Evolutionary conservation across 306 rosid species (phyloP).

Genomic region (Luffa acutangula): DNA sequence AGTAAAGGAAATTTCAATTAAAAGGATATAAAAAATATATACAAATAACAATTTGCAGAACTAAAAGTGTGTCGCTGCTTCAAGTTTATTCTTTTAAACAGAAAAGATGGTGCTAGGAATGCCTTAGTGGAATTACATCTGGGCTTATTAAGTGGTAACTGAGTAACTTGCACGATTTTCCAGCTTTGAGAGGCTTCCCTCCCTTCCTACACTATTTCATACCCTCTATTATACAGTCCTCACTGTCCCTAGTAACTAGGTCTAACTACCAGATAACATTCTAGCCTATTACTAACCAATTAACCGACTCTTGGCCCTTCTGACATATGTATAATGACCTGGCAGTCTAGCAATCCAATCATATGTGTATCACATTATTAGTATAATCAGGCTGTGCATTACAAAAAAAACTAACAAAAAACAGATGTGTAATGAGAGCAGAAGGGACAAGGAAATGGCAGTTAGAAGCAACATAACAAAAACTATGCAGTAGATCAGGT

Average conservation of each 20-base stretch:
- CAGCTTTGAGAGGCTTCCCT: background rate
- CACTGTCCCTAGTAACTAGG: background rate
- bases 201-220: background rate
- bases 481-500: background rate
- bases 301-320: background rate
- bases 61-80: background rate
- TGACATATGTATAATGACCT: background rate
- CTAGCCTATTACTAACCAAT: background rate
- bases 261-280: background rate
- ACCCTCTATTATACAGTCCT: background rate
- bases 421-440: background rate
- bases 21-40: background rate
- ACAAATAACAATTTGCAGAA: background rate
- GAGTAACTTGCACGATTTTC: background rate
- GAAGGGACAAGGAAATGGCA: background rate
- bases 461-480: background rate
- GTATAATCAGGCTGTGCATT: slow-evolving; percentile 3
- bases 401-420: background rate
- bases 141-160: background rate
- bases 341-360: background rate
- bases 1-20: slow-evolving; percentile 11
- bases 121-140: background rate
- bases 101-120: background rate
- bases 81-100: background rate
- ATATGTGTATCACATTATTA: background rate